Evolutionary conservation across 768 basidiomycete genomes (phyloP).

Genomic region (Suillus clintonianus): DNA sequence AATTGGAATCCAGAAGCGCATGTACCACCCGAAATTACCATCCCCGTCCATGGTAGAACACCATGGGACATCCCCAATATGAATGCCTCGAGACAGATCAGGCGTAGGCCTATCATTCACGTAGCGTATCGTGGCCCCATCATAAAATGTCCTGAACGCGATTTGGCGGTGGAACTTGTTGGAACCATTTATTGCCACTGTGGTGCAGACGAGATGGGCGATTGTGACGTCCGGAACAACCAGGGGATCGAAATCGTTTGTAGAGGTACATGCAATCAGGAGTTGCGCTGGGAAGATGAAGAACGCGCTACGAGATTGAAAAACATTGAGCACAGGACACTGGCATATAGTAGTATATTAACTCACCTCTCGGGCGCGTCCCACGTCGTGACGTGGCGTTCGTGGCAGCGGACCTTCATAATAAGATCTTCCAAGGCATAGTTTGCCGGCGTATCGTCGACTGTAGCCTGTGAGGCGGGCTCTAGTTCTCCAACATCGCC

Average conservation of each 20-base stretch:
- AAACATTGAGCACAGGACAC: not conserved
- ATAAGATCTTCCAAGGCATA: conserved; percentile 11
- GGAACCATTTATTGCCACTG: not conserved
- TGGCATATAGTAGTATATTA: not conserved
- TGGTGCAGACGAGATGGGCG: conserved; percentile 20
- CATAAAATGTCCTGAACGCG: too few species aligned
- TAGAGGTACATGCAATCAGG: conserved; percentile 18
- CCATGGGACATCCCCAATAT: conserved; percentile 16
- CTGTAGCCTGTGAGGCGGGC: not conserved
- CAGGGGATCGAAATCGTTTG: conserved; percentile 9
- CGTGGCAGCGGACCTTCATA: conserved; percentile 12
- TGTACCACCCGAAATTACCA: conserved; percentile 25
- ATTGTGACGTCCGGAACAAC: conserved; percentile 9
- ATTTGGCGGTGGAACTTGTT: too few species aligned
- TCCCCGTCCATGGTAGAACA: not conserved
- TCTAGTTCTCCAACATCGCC: not conserved
- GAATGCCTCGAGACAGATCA: conserved; percentile 12
- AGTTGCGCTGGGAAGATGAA: conserved; percentile 23
- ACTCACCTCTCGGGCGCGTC: conserved; percentile 22
- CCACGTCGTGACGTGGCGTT: conserved; percentile 24
- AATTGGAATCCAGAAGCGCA: conserved; percentile 37
- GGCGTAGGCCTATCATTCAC: not conserved
- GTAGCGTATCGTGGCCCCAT: conserved; percentile 1
- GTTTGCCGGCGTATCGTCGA: not conserved
- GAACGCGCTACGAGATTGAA: not conserved